These are phyloP conservation scores for Barnettozyma populi DNA, from an alignment of 805 yeast species.

Conservation along the genomic window DNA sequence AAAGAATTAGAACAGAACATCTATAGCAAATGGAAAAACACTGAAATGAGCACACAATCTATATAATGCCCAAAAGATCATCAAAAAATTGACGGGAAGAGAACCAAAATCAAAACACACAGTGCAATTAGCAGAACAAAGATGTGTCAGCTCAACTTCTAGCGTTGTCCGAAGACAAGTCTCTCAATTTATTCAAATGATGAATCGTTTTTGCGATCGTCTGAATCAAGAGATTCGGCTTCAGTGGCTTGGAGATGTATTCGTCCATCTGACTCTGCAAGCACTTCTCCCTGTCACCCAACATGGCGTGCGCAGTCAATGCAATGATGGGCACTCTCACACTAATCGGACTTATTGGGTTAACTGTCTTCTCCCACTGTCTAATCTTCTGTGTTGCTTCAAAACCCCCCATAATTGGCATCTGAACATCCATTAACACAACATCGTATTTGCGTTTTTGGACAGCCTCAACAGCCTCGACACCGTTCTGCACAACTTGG, in stretches of 20 bases:
- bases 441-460: constrained; percentile 66
- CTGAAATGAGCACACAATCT: no score
- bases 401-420: constrained; percentile 95
- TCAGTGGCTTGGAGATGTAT: constrained; percentile 80
- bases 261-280: constrained; percentile 91
- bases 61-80: neutral
- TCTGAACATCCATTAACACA: constrained; percentile 88
- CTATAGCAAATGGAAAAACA: no score
- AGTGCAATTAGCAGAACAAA: neutral
- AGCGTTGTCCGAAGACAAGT: constrained; percentile 25
- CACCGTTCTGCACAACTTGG: constrained; percentile 81
- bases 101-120: neutral
- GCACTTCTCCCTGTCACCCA: constrained; percentile 85
- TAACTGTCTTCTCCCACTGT: constrained; percentile 79
- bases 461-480: constrained; percentile 75
- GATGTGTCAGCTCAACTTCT: constrained; percentile 4
- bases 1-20: no score
- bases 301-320: constrained; percentile 89
- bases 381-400: constrained; percentile 85
- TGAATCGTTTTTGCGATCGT: constrained; percentile 82
- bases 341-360: constrained; percentile 63
- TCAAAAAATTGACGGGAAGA: neutral
- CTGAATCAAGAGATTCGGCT: constrained; percentile 76
- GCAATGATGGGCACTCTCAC: constrained; percentile 86
- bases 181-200: constrained; percentile 56